These are phyloP conservation scores for Pythium dissimile DNA, from an alignment of 352 stramenopile genomes.

Conservation along the genomic window DNA sequence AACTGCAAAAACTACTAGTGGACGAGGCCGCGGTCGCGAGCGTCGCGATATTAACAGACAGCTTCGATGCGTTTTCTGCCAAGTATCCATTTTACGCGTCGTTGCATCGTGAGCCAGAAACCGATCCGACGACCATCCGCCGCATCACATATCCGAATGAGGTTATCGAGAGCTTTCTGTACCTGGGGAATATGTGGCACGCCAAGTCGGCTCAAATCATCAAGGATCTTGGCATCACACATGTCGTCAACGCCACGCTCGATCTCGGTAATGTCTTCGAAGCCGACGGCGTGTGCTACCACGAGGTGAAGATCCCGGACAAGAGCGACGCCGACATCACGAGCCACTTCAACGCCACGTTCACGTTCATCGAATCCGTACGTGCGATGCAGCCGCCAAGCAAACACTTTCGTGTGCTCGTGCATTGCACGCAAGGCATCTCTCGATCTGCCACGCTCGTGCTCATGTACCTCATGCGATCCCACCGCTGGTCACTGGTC, in stretches of 20 bases:
- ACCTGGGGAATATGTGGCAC: conserved; percentile 76
- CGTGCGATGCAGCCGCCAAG: conserved; percentile 10
- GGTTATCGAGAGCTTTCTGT: conserved; percentile 59
- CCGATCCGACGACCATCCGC: background rate
- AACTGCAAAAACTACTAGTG: conserved; percentile 38
- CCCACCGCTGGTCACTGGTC: conserved; percentile 48
- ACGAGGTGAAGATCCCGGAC: conserved; percentile 60
- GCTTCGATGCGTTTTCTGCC: conserved; percentile 34
- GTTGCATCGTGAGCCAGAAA: background rate
- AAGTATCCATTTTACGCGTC: conserved; percentile 72
- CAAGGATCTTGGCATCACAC: conserved; percentile 59
- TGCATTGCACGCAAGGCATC: conserved; percentile 74
- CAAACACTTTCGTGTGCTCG: conserved; percentile 40
- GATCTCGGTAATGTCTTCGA: conserved; percentile 59
- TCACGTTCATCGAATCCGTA: conserved; percentile 37
- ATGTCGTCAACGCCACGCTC: conserved; percentile 62
- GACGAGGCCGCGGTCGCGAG: conserved; percentile 40
- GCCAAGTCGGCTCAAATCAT: conserved; percentile 50
- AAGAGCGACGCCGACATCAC: conserved; percentile 39
- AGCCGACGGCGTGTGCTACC: conserved; percentile 44
- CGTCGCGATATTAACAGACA: conserved; percentile 40
- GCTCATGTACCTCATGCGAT: conserved; percentile 68
- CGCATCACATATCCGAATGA: conserved; percentile 73
- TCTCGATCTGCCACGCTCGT: conserved; percentile 66
- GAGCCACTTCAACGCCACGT: conserved; percentile 41